Base-by-base conservation (phyloP, 164 flowering plant species). In the Stephania japonica region DNA sequence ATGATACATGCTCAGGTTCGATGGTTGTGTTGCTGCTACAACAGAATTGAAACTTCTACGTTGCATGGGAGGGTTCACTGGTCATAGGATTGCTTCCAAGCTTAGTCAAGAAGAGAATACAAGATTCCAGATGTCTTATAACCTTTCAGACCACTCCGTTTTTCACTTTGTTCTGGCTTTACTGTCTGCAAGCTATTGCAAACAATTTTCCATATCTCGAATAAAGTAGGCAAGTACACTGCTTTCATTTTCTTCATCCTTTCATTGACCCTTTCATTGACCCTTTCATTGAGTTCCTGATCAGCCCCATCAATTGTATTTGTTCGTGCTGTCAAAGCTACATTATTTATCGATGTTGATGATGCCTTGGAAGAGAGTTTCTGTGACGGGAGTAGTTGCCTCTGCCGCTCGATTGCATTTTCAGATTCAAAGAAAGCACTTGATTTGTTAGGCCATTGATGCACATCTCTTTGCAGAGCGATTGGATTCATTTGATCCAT, bases 301-400 rank as follows among this genome's bases (percentile, higher is more conserved):
- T n/a, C 97, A 81, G 85, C 97, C 92, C 88, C 88, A 77, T 92
- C 92, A 78, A 81, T 87, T 12, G 78, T 86, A 81, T 70, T 84
- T 69, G 76, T 72, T 76, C 83, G 84, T 44, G 88, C 90, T 5
- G 92, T 85, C 81, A 89, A 88, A 38, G 86, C 77, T 32, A 88
- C 84, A 38, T 91, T 86, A 82, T 90, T 94, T 50, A 84, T 70
- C 53, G 97, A 87, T 24, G 91, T 56, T 56, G 62, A 78, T 67
- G 78, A 68, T 21, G 75, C 73, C 42, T 72, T 72, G n/a, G 72
- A 71, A 75, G 14, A 71, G 21, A 10, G 32, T 69, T 25, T 69
- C 65, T 68, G 78, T 13, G 38, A 27, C 71, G 71, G 77, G 68
- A 75, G 53, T 26, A 78, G 24, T 25, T 75, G 77, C 68, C 68